phyloP scores from a whole-genome alignment of 148 eudicot species.

The Rhododendron simsii region DNA sequence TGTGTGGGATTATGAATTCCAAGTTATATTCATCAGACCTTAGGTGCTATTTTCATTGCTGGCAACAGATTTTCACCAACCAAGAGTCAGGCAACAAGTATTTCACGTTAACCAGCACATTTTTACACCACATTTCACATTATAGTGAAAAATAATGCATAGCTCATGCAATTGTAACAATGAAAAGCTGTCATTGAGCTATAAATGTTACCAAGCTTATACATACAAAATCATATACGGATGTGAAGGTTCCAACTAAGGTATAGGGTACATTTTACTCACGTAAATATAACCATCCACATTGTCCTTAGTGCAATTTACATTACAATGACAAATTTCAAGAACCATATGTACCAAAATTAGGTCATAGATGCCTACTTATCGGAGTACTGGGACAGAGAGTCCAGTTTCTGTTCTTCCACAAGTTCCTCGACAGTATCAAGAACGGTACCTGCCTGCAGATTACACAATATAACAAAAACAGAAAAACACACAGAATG shows the following conservation, averaged over 20 bases:
- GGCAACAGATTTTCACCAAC: background rate
- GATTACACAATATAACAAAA: background rate
- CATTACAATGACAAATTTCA: background rate
- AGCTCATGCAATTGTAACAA: background rate
- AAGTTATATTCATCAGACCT: background rate
- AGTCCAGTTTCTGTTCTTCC: constrained; percentile 70
- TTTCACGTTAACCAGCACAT: background rate
- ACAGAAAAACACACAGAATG: background rate
- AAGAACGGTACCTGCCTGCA: constrained; percentile 53
- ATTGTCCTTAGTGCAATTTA: background rate
- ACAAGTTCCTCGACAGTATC: constrained; percentile 62
- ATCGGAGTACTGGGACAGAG: constrained; percentile 31
- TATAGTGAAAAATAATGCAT: background rate
- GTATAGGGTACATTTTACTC: background rate
- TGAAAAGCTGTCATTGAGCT: background rate
- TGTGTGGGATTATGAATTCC: background rate
- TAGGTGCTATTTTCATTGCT: background rate
- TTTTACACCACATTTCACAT: background rate
- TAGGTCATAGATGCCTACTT: constrained; percentile 30
- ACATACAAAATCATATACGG: background rate
- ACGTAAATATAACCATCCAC: background rate
- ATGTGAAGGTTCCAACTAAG: background rate
- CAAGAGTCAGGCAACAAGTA: background rate
- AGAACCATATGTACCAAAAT: background rate
- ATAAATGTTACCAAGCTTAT: background rate